These are phyloP conservation scores for Candida alai DNA, from an alignment of 805 yeast genomes.

Conservation along the genomic window DNA sequence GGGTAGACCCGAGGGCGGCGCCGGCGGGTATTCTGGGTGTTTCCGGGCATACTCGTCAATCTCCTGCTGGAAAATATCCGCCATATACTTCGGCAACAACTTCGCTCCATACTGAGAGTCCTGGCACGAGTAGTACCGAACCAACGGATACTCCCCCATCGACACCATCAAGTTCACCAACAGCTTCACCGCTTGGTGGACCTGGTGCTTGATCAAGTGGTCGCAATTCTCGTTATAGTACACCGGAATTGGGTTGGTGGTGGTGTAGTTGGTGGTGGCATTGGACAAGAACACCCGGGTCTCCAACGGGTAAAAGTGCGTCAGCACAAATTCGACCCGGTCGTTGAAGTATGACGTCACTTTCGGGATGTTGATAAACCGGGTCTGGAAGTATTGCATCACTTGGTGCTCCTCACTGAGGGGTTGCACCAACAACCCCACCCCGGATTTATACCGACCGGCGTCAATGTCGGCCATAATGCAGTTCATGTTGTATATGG, in stretches of 20 bases:
- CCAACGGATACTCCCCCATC: slow-evolving; percentile 85
- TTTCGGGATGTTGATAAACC: slow-evolving; percentile 27
- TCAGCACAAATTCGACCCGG: slow-evolving; percentile 23
- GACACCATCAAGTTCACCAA: slow-evolving; percentile 70
- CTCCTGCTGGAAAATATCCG: slow-evolving; percentile 63
- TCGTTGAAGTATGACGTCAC: slow-evolving; percentile 27
- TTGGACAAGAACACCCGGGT: slow-evolving; percentile 68
- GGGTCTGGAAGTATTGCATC: slow-evolving; percentile 22
- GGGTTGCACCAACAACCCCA: slow-evolving; percentile 66
- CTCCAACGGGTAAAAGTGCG: slow-evolving; percentile 61
- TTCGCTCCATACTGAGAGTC: slow-evolving; percentile 51
- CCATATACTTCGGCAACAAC: slow-evolving; percentile 63
- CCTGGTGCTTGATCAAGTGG: slow-evolving; percentile 56
- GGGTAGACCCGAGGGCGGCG: no score
- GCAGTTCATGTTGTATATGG: slow-evolving; percentile 67
- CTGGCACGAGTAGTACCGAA: slow-evolving; percentile 63
- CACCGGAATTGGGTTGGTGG: slow-evolving; percentile 59
- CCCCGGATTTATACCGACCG: slow-evolving; percentile 70
- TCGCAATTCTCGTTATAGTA: slow-evolving; percentile 65
- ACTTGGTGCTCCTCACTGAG: slow-evolving; percentile 24
- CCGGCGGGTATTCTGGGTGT: slow-evolving; percentile 62
- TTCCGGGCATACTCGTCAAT: slow-evolving; percentile 73
- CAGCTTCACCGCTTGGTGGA: slow-evolving; percentile 56
- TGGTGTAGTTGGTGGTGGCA: slow-evolving; percentile 43
- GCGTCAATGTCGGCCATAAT: slow-evolving; percentile 71